phyloP scores from a whole-genome alignment of 139 green algal species.

The Volvox reticuliferus region DNA sequence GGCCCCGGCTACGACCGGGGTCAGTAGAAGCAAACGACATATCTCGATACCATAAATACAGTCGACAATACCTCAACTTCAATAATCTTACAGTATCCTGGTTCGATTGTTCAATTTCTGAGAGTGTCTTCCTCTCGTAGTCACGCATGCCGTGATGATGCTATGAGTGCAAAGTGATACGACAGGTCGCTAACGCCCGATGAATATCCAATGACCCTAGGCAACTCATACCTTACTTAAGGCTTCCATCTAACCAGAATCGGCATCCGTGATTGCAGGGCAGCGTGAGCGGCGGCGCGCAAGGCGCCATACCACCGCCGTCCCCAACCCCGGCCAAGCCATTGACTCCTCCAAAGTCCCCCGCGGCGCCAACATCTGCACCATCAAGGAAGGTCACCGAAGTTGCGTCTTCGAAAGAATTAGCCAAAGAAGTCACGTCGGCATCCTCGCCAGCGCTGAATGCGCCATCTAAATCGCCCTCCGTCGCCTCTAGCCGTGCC shows the following conservation, averaged over 20 bases:
- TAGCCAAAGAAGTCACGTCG: background rate
- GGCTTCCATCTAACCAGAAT: background rate
- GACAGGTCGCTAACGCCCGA: background rate
- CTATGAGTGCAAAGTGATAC: background rate
- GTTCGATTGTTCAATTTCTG: background rate
- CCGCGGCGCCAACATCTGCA: background rate
- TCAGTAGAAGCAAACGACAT: background rate
- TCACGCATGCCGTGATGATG: background rate
- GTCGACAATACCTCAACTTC: background rate
- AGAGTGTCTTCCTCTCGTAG: background rate
- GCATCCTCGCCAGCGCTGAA: background rate
- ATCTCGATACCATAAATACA: background rate
- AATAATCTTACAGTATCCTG: background rate
- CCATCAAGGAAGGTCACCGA: background rate
- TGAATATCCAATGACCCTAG: background rate
- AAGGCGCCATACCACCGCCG: background rate
- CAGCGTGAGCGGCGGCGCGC: background rate
- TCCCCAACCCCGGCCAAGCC: background rate
- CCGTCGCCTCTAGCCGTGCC: background rate
- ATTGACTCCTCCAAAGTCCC: background rate
- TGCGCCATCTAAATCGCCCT: background rate
- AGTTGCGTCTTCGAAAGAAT: background rate
- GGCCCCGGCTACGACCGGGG: background rate
- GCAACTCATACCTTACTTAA: background rate
- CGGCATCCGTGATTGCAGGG: background rate